phyloP scores from a whole-genome alignment of 352 stramenopile species.

The Phytophthora fragariaefolia region DNA sequence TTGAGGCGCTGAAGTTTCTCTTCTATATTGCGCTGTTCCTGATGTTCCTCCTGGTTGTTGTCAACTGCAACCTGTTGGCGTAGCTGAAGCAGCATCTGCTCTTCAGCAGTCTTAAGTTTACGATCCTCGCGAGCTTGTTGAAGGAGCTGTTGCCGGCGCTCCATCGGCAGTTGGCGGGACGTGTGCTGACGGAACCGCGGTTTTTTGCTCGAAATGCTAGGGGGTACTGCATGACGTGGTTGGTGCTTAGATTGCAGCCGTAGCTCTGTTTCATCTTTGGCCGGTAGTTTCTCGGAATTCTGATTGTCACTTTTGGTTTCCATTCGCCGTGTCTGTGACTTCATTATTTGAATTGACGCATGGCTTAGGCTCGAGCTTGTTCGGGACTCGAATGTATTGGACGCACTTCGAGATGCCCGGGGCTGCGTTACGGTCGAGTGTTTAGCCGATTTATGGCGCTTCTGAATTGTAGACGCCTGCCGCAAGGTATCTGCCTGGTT shows the following conservation, averaged over 20 bases:
- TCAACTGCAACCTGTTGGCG: slow-evolving; percentile 6
- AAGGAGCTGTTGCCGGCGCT: slow-evolving; percentile 41
- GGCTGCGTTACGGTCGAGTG: not conserved
- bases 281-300: slow-evolving; percentile 1
- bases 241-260: not conserved
- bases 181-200: not conserved
- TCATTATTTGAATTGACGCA: slow-evolving; percentile 8
- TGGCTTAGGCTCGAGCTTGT: not conserved
- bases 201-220: slow-evolving; percentile 5
- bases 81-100: slow-evolving; percentile 20
- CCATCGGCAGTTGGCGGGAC: slow-evolving; percentile 40
- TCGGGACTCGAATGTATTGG: not conserved
- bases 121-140: slow-evolving; percentile 32
- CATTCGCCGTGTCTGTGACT: not conserved
- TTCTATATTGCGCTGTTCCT: slow-evolving; percentile 39
- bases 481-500: slow-evolving; percentile 46
- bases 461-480: slow-evolving; percentile 1
- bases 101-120: slow-evolving; percentile 27
- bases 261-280: not conserved
- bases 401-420: not conserved
- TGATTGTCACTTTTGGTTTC: slow-evolving; percentile 17
- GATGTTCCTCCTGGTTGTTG: slow-evolving; percentile 31
- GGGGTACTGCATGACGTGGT: not conserved
- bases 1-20: slow-evolving; percentile 45
- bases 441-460: slow-evolving; percentile 7